Evolutionary conservation across 176 grass and related monocot species (phyloP), one percentile per base, ranked within the genome.

Genomic region (Aegilops bicornis): DNA sequence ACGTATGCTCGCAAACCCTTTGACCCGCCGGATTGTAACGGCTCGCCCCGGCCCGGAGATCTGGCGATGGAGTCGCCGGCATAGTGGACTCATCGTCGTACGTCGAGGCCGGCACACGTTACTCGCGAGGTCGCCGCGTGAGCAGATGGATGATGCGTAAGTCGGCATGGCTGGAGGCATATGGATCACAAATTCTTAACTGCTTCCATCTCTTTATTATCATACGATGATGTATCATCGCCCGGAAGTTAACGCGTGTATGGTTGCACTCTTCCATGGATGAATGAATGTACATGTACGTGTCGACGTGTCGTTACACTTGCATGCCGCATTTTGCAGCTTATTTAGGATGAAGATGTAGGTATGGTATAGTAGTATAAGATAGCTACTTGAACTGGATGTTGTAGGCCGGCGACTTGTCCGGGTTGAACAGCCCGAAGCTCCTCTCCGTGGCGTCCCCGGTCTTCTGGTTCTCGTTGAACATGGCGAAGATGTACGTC

Each of bases 401-500:
- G 1, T 36, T 3, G 39, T 95, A 95, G 5, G 82, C 90, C 15
- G 94, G 89, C 27, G 84, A 64, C 76, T 56, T 74, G 59, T 83
- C 73, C 6, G 87, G 86, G 47, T 87, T 78, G 39, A 91, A 93
- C 3, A 95, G 64, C 0, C 94, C 94, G 20, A 88, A 95, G 82
- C 93, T 32, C 32, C 47, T 86, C 82, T 95, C 94, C 1, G 74
- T 88, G 3, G 32, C 2, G 2, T 84, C 89, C 2, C 87, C 89
- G 2, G 2, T 1, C 78, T 95, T 93, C 81, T 85, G 66, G 80
- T 95, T 84, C 91, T 95, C 91, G 19, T 89, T 91, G 81, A 95
- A 95, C 91, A 95, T 95, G 17, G 91, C 91, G 69, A 93, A 93
- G 25, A 95, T 78, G 75, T 66, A 95, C 0, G 91, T 61, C 78